phyloP scores from a whole-genome alignment of 768 basidiomycete genomes.

The Tylopilus rubrobrunneus region DNA sequence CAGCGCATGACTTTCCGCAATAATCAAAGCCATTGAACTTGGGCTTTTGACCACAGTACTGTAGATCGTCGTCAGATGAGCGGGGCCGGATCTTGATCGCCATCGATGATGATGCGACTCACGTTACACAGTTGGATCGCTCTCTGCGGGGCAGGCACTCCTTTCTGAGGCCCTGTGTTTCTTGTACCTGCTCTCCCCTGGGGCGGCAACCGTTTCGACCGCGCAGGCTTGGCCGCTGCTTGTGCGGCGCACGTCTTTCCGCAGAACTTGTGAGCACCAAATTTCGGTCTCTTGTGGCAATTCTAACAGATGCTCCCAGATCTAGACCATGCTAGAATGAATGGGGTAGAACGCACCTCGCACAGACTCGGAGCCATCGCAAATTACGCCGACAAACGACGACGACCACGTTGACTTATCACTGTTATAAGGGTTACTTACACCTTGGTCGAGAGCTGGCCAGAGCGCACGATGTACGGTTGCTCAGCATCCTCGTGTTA shows the following conservation, averaged over 20 bases:
- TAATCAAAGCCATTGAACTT: constrained; percentile 58
- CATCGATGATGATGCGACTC: constrained; percentile 18
- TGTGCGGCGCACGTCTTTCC: constrained; percentile 52
- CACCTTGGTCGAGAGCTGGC: constrained; percentile 2
- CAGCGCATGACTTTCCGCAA: constrained; percentile 63
- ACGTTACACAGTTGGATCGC: constrained; percentile 24
- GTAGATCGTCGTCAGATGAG: constrained; percentile 22
- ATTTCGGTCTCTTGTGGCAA: constrained; percentile 55
- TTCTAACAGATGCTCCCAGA: constrained; percentile 32
- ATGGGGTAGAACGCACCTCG: constrained; percentile 22
- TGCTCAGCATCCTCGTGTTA: constrained; percentile 21
- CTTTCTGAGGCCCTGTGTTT: constrained; percentile 11
- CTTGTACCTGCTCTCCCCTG: constrained; percentile 11
- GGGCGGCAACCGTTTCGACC: constrained; percentile 11
- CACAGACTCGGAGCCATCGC: constrained; percentile 28
- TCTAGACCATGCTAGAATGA: constrained; percentile 1
- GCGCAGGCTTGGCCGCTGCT: constrained; percentile 23
- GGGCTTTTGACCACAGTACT: constrained; percentile 55
- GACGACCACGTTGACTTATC: constrained; percentile 4
- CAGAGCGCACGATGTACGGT: constrained; percentile 5
- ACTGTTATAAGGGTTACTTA: constrained; percentile 3
- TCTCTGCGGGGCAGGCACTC: constrained; percentile 17
- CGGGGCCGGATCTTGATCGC: constrained; percentile 26
- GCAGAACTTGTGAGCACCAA: constrained; percentile 51
- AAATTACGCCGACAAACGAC: constrained; percentile 10